Percentiles rank a stretch among this genome's conserved stretches.
Evolutionary conservation across 2,329 filamentous ascomycete species (phyloP).

Genomic region (Exophiala lecanii-corni): DNA sequence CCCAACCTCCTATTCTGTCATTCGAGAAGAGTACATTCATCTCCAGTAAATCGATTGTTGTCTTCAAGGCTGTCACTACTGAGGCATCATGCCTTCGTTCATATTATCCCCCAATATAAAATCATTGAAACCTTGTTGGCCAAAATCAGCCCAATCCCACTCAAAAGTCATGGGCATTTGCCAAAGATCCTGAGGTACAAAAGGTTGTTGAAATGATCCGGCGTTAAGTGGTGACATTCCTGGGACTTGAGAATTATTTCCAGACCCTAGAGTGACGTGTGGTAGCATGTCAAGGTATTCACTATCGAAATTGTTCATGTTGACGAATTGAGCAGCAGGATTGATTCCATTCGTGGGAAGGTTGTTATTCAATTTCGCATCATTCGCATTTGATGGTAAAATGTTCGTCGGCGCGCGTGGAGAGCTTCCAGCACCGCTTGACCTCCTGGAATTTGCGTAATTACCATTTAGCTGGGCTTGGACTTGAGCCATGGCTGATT

Average conservation of each 20-base stretch:
- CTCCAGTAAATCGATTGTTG: not conserved
- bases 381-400: conserved; percentile 2
- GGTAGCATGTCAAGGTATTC: conserved; percentile 38
- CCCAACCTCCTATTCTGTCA: too few species aligned
- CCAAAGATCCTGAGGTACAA: conserved; percentile 90
- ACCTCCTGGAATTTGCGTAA: conserved; percentile 14
- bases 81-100: conserved; percentile 19
- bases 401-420: conserved; percentile 9
- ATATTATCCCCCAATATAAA: conserved; percentile 20
- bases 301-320: conserved; percentile 29
- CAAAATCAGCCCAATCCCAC: conserved; percentile 66
- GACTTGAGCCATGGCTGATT: conserved; percentile 27
- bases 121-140: conserved; percentile 17
- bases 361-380: conserved; percentile 10
- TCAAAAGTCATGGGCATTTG: conserved; percentile 94
- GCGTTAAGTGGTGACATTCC: conserved; percentile 33
- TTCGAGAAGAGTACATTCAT: not conserved
- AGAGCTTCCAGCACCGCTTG: conserved; percentile 16
- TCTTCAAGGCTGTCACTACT: conserved; percentile 9
- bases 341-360: conserved; percentile 16
- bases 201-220: conserved; percentile 69
- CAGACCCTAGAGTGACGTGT: conserved; percentile 33
- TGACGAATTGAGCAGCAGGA: conserved; percentile 23
- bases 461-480: conserved; percentile 24
- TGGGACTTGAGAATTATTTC: conserved; percentile 31